Percentiles rank a stretch among this genome's conserved stretches.
These are phyloP conservation scores for Aphanomyces stellatus DNA, from an alignment of 352 stramenopile species.

Conservation along the genomic window DNA sequence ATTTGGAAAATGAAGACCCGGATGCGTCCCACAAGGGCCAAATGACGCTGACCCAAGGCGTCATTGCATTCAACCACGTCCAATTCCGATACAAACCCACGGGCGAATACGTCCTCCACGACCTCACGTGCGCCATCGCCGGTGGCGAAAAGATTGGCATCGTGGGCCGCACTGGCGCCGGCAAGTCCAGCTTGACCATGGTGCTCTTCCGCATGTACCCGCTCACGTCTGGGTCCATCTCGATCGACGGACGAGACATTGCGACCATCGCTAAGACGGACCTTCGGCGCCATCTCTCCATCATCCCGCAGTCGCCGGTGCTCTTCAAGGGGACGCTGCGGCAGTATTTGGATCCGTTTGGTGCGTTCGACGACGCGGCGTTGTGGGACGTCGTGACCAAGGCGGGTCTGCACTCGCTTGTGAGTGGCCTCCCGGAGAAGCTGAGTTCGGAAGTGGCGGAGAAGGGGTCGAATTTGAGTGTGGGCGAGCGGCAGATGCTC, in stretches of 20 bases:
- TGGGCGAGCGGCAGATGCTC: constrained; percentile 66
- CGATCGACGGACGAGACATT: constrained; percentile 67
- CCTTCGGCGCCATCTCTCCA: constrained; percentile 64
- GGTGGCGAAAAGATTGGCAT: constrained; percentile 70
- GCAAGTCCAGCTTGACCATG: constrained; percentile 84
- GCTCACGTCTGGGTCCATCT: constrained; percentile 46
- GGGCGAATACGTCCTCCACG: constrained; percentile 25
- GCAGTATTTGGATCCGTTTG: constrained; percentile 74
- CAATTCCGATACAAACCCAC: constrained; percentile 45
- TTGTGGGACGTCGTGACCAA: constrained; percentile 51
- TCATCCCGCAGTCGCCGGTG: constrained; percentile 78
- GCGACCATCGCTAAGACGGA: constrained; percentile 44
- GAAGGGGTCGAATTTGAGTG: constrained; percentile 52
- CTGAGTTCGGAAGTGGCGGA: constrained; percentile 41
- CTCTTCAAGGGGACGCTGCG: constrained; percentile 78
- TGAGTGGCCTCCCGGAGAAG: constrained; percentile 38
- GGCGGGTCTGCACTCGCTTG: constrained; percentile 34
- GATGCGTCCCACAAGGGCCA: constrained; percentile 27
- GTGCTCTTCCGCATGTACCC: constrained; percentile 65
- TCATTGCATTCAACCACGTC: constrained; percentile 35
- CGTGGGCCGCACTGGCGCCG: constrained; percentile 83
- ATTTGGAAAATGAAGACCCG: constrained; percentile 36
- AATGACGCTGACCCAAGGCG: constrained; percentile 39
- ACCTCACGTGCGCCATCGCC: constrained; percentile 34
- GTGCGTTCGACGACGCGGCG: constrained; percentile 30